These are phyloP conservation scores for Paracoccidioides lutzii DNA, from an alignment of 2,329 filamentous ascomycete species.

Conservation along the genomic window DNA sequence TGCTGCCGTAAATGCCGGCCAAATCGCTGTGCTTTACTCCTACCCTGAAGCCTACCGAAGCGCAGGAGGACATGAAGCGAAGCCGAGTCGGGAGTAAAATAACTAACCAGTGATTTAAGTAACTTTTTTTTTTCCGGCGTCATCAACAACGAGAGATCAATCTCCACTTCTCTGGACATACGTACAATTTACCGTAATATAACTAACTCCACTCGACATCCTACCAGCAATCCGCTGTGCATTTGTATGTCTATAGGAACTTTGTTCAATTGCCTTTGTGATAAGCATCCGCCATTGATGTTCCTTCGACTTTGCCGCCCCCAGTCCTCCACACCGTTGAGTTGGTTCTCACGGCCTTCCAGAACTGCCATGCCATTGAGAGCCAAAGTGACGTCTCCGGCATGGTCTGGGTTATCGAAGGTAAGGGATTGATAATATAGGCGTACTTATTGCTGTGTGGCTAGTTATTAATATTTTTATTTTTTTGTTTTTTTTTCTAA, in stretches of 20 bases:
- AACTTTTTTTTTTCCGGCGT: background rate
- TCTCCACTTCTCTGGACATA: background rate
- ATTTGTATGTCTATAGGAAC: background rate
- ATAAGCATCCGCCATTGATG: constrained; percentile 23
- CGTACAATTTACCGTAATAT: background rate
- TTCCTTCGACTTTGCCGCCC: constrained; percentile 30
- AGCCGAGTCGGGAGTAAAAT: background rate
- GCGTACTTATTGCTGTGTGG: background rate
- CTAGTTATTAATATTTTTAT: background rate
- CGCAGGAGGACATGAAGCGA: background rate
- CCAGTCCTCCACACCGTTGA: constrained; percentile 31
- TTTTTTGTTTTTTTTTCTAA: too few species aligned
- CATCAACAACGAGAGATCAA: background rate
- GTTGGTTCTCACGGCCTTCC: constrained; percentile 34
- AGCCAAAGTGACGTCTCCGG: constrained; percentile 56
- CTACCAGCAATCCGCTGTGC: background rate
- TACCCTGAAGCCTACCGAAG: background rate
- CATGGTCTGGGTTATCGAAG: constrained; percentile 40
- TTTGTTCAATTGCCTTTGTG: background rate
- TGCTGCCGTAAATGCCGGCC: background rate
- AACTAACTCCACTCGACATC: background rate
- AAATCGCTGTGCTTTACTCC: background rate
- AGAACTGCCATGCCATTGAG: constrained; percentile 59
- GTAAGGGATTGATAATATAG: constrained; percentile 27
- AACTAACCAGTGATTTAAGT: too few species aligned